Percentiles rank a stretch among this genome's conserved stretches.
These are phyloP conservation scores for Saraca asoca DNA, from an alignment of 331 rosid genomes.

Conservation along the genomic window DNA sequence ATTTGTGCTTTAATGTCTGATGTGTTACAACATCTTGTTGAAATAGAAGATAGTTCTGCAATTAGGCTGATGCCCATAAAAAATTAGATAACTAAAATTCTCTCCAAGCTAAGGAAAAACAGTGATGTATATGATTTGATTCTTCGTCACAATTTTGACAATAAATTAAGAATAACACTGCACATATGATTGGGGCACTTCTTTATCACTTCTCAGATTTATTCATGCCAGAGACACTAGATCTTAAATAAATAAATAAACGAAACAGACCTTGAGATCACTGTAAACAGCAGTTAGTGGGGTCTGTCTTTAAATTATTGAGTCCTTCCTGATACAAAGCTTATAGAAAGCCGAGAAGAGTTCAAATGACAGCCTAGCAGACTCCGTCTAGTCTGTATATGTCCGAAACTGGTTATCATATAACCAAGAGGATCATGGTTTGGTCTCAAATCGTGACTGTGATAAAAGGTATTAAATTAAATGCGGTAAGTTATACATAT, in stretches of 20 bases:
- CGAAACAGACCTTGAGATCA: too few species aligned
- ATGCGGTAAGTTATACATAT: slow-evolving; percentile 31
- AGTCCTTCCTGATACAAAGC: slow-evolving; percentile 46
- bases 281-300: slow-evolving; percentile 42
- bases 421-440: slow-evolving; percentile 40
- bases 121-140: not conserved
- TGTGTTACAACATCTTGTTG: not conserved
- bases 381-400: slow-evolving; percentile 39
- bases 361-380: slow-evolving; percentile 54
- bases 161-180: slow-evolving; percentile 6
- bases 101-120: not conserved
- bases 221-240: too few species aligned
- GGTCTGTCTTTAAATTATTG: slow-evolving; percentile 49
- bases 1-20: not conserved
- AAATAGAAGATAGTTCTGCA: not conserved
- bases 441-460: slow-evolving; percentile 38
- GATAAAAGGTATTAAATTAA: slow-evolving; percentile 12
- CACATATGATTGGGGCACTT: not conserved
- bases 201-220: too few species aligned
- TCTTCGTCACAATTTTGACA: not conserved
- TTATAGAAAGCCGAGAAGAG: slow-evolving; percentile 41
- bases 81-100: too few species aligned
- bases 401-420: slow-evolving; percentile 42
- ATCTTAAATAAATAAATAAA: too few species aligned
- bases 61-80: not conserved